phyloP scores from a whole-genome alignment of 2,329 filamentous ascomycete genomes.

The Alternaria brassicicola region DNA sequence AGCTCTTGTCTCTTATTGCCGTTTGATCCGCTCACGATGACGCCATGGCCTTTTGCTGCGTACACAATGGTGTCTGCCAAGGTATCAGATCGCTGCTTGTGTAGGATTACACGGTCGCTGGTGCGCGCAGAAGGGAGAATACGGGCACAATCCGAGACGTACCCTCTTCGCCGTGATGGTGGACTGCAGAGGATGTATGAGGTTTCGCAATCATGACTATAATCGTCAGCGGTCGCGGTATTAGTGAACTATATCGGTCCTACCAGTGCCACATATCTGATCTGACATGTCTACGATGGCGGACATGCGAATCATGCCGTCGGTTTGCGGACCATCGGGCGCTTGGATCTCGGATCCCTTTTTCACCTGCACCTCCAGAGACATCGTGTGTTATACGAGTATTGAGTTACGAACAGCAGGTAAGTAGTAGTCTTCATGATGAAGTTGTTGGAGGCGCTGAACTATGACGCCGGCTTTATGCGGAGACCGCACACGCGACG shows the following conservation, averaged over 20 bases:
- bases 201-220: conserved; percentile 69
- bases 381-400: conserved; percentile 16
- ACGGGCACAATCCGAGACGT: conserved; percentile 24
- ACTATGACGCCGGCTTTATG: conserved; percentile 8
- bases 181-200: conserved; percentile 65
- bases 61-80: conserved; percentile 70
- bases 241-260: conserved; percentile 33
- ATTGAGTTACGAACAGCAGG: neutral
- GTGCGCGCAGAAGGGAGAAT: neutral
- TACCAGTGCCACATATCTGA: conserved; percentile 70
- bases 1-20: conserved; percentile 65
- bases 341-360: conserved; percentile 38
- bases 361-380: conserved; percentile 38
- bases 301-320: conserved; percentile 57
- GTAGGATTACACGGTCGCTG: neutral
- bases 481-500: conserved; percentile 13
- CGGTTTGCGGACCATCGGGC: conserved; percentile 54
- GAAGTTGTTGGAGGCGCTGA: neutral
- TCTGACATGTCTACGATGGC: conserved; percentile 70
- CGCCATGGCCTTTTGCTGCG: conserved; percentile 65
- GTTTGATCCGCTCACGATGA: conserved; percentile 62
- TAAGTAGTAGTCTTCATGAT: neutral
- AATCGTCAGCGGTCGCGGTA: neutral
- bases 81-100: conserved; percentile 10
- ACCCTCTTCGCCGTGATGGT: conserved; percentile 74